Percentiles rank a stretch among this genome's conserved stretches.
Conservation (phyloP, 805 yeast genomes). For the Metschnikowia reukaufii region DNA sequence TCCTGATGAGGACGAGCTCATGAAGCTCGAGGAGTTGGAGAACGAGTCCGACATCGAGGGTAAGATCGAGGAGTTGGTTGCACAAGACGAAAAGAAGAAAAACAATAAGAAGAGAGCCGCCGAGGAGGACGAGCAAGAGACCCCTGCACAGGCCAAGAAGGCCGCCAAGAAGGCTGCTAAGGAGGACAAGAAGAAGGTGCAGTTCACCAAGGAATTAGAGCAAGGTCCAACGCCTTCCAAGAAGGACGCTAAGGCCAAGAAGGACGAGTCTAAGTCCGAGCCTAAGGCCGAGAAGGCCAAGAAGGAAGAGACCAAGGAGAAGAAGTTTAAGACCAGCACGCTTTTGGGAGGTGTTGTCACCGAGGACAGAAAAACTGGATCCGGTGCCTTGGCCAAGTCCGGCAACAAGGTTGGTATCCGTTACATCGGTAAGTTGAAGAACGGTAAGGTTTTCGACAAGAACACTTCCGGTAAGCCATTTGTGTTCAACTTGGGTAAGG, state of each 20-base stretch:
- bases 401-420: constrained; percentile 94
- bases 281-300: constrained; percentile 11
- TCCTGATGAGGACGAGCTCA: constrained; percentile 72
- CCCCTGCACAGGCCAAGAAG: constrained; percentile 17
- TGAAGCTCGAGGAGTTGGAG: constrained; percentile 62
- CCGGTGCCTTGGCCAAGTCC: constrained; percentile 82
- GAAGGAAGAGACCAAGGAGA: constrained; percentile 20
- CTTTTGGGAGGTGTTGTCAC: constrained; percentile 89
- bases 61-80: constrained; percentile 72
- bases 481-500: constrained; percentile 85
- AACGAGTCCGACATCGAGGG: constrained; percentile 69
- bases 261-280: too few species aligned
- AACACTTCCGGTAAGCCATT: constrained; percentile 98
- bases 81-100: constrained; percentile 44
- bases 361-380: constrained; percentile 90
- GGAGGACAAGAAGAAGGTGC: constrained; percentile 66
- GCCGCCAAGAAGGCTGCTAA: constrained; percentile 38
- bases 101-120: constrained; percentile 35
- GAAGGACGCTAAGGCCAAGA: constrained; percentile 23
- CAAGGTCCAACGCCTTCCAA: constrained; percentile 81
- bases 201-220: constrained; percentile 87
- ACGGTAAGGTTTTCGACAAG: constrained; percentile 95
- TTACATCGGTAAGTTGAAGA: constrained; percentile 95
- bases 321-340: constrained; percentile 70
- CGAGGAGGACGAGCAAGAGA: constrained; percentile 28